A percentile compares a stretch with the other conserved stretches of the same genome.
Evolutionary conservation across 768 basidiomycete genomes (phyloP).

Genomic region (Trametes punicea): DNA sequence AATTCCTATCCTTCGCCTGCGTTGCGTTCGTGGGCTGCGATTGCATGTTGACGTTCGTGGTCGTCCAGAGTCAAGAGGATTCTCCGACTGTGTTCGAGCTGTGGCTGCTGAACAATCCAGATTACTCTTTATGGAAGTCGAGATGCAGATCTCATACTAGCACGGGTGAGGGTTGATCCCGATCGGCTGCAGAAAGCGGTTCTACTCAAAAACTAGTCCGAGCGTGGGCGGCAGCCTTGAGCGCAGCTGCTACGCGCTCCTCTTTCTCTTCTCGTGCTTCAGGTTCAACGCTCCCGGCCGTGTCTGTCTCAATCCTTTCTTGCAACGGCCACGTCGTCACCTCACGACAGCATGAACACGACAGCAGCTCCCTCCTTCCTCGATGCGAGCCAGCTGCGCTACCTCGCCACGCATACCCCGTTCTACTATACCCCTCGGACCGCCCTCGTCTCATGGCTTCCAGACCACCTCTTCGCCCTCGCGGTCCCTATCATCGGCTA

Average conservation of each 20-base stretch:
- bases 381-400: conserved; percentile 20
- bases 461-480: conserved; percentile 72
- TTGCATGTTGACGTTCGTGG: conserved; percentile 20
- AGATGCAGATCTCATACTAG: too few species aligned
- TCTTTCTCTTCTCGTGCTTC: too few species aligned
- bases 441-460: conserved; percentile 34
- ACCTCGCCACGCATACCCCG: conserved; percentile 23
- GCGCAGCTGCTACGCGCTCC: too few species aligned
- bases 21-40: conserved; percentile 56
- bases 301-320: neutral
- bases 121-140: neutral
- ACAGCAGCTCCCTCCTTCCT: conserved; percentile 19
- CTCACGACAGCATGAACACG: conserved; percentile 22
- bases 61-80: neutral
- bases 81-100: neutral
- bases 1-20: conserved; percentile 78
- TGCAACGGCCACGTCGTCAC: neutral
- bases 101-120: neutral
- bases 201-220: too few species aligned
- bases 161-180: too few species aligned
- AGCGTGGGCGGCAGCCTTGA: too few species aligned
- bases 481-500: conserved; percentile 77
- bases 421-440: conserved; percentile 25
- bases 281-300: too few species aligned
- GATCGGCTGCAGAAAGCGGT: too few species aligned